Conservation (phyloP, 768 basidiomycete species). For the Mycena pura region DNA sequence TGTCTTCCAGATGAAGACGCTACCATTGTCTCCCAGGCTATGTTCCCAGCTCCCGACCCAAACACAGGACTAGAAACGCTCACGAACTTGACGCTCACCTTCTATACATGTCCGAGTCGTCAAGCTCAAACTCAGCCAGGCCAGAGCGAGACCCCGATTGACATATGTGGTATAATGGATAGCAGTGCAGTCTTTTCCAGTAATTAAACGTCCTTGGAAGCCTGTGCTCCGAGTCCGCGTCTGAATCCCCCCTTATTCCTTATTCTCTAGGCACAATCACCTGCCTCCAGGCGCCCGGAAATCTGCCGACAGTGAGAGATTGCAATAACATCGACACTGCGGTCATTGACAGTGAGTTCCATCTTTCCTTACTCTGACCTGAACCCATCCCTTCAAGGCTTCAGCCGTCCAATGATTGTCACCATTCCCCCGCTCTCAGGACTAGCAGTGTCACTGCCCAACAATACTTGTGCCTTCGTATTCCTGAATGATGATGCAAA, state of each 20-base stretch:
- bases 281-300: conserved; percentile 1
- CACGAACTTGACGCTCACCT: conserved; percentile 1
- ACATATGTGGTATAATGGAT: neutral
- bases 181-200: neutral
- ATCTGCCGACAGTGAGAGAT: neutral
- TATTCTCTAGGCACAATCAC: neutral
- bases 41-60: neutral
- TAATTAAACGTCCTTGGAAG: neutral
- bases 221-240: neutral
- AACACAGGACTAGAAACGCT: neutral
- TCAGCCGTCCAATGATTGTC: neutral
- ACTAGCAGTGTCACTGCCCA: neutral
- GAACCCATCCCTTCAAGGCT: neutral
- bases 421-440: no score
- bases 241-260: neutral
- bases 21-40: neutral
- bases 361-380: no score
- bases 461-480: neutral
- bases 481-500: neutral
- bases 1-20: conserved; percentile 8
- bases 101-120: conserved; percentile 8
- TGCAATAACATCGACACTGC: neutral
- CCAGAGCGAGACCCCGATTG: neutral
- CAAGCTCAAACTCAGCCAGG: neutral
- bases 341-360: conserved; percentile 6